Evolutionary conservation across 768 basidiomycete genomes (phyloP), one percentile per base, ranked within the genome.

Genomic region (Lyophyllum shimeji): DNA sequence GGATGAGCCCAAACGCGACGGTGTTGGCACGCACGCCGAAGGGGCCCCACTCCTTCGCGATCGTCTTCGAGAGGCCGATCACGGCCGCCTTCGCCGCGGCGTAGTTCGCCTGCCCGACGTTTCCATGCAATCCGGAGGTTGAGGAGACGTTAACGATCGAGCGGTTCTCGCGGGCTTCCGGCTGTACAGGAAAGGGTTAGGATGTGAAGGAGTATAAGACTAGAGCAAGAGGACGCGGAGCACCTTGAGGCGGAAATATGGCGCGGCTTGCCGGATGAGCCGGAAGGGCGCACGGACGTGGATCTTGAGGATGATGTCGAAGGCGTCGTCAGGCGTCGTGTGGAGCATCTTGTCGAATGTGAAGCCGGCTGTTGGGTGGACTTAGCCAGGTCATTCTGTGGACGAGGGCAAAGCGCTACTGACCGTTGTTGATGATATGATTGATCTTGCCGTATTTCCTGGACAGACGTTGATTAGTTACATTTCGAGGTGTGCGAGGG

Each of bases 291-390:
- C 90, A 49, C 88, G 84, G 63, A 91, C 87, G 69, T 94, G 93
- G 50, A 93, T 85, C 67, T 88, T 89, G 70, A 88, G 76, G 64
- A 93, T 93, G 61, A 93, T 78, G 58, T 91, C 87, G 67, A 82
- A 94, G 1, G 84, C 81, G 43, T 92, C 89, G 71, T 94, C 92
- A 2, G 88, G 85, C 57, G 86, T 91, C 5, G 89, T 91, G 72
- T 92, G 91, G 37, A 93, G 75, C 92, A 94, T 94, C 70, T 86
- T 88, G 79, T 92, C 89, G 63, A 81, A 90, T 7, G 89, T 90
- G 74, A 90, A 90, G 46, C 85, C 87, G 46, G 87, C 86, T 84
- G 58, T 49, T 25, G 31, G 51, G n/a, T 11, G n/a, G 31, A 29
- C 25, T 58, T 20, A 59, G 25, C 21, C 31, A 15, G 9, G 29